phyloP scores from a whole-genome alignment of 164 flowering plant species.

The Dillenia turbinata region DNA sequence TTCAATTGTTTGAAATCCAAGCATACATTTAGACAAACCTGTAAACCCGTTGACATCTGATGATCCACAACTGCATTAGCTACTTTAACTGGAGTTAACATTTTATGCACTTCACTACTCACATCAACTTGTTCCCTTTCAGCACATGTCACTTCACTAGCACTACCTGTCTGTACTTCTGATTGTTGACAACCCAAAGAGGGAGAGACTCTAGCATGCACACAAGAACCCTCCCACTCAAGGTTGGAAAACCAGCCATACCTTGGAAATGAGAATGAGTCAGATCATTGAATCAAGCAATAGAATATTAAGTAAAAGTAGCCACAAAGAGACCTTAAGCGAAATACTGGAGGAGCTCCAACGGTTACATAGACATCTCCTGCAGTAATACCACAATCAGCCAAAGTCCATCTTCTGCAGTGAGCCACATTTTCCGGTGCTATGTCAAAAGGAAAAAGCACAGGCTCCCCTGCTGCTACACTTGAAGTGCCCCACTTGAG shows the following conservation, averaged over 20 bases:
- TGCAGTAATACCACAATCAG: constrained; percentile 32
- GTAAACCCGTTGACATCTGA: constrained; percentile 1
- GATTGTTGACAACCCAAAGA: constrained; percentile 7
- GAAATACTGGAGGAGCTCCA: constrained; percentile 58
- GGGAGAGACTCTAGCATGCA: constrained; percentile 16
- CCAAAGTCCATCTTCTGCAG: constrained; percentile 45
- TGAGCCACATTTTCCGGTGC: constrained; percentile 15
- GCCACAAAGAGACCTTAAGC: constrained; percentile 48
- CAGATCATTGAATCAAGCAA: constrained; percentile 5
- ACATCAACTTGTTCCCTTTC: constrained; percentile 9
- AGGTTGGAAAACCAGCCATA: constrained; percentile 60
- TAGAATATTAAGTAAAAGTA: not conserved
- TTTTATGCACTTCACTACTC: constrained; percentile 4
- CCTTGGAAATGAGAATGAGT: constrained; percentile 32
- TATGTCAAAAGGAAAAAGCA: constrained; percentile 45
- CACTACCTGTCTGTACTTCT: constrained; percentile 12
- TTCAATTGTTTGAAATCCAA: too few species aligned
- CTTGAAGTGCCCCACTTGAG: constrained; percentile 68
- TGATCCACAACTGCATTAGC: constrained; percentile 3
- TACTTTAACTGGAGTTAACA: not conserved
- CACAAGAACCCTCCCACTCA: constrained; percentile 10
- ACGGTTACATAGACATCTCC: constrained; percentile 54
- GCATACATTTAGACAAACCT: too few species aligned
- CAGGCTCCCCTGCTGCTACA: constrained; percentile 47
- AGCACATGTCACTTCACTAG: not conserved